Percentiles rank a stretch among this genome's conserved stretches.
phyloP scores from a whole-genome alignment of 108 stramenopile genomes.

The Epithemia pelagica region DNA sequence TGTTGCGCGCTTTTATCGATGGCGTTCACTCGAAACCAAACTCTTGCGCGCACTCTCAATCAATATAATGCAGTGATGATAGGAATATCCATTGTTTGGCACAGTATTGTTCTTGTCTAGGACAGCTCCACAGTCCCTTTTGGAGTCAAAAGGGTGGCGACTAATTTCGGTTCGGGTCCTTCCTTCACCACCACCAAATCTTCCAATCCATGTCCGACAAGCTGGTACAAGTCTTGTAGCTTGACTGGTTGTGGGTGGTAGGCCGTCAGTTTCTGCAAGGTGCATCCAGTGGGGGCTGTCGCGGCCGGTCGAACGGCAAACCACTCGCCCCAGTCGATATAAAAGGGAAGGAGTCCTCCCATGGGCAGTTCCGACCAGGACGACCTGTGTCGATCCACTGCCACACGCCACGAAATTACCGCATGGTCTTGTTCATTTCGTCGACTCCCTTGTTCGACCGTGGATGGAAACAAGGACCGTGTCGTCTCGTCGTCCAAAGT shows the following conservation, averaged over 20 bases:
- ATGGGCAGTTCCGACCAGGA: neutral
- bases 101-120: too few species aligned
- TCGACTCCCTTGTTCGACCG: neutral
- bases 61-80: too few species aligned
- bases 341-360: constrained; percentile 1
- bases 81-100: too few species aligned
- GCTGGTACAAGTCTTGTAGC: neutral
- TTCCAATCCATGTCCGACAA: neutral
- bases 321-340: constrained; percentile 3
- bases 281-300: neutral
- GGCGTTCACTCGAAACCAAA: too few species aligned
- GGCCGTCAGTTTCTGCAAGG: neutral
- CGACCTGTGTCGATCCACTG: neutral
- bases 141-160: neutral
- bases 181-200: neutral
- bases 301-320: neutral
- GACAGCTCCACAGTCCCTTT: neutral
- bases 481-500: neutral
- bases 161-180: neutral
- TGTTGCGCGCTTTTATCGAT: too few species aligned
- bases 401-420: neutral
- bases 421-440: neutral
- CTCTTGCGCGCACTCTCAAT: too few species aligned
- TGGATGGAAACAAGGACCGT: neutral
- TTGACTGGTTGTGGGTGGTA: neutral